These are phyloP conservation scores for Spathaspora arborariae DNA, from an alignment of 805 yeast genomes.

Conservation along the genomic window DNA sequence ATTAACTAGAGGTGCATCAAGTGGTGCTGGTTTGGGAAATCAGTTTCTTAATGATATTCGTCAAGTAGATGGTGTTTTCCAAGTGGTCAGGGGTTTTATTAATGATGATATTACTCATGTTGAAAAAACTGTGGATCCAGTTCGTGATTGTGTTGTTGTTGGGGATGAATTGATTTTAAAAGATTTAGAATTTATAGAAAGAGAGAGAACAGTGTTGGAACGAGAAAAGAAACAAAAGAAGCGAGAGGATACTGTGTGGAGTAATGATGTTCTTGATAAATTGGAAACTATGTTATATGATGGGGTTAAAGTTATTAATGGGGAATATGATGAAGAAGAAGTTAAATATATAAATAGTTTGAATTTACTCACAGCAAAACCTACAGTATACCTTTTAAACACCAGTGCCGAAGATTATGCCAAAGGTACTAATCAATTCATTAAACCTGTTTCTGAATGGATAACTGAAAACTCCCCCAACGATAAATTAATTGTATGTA, in stretches of 20 bases:
- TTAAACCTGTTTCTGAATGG: slow-evolving; percentile 58
- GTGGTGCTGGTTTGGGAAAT: slow-evolving; percentile 74
- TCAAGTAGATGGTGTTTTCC: slow-evolving; percentile 69
- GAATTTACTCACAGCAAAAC: slow-evolving; percentile 81
- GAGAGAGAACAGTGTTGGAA: slow-evolving; percentile 24
- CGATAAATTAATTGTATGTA: slow-evolving; percentile 32
- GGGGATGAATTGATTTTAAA: slow-evolving; percentile 60
- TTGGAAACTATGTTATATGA: slow-evolving; percentile 33
- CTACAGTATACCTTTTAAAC: slow-evolving; percentile 75
- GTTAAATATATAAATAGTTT: slow-evolving; percentile 64
- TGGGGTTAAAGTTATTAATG: slow-evolving; percentile 59
- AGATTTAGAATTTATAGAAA: slow-evolving; percentile 61
- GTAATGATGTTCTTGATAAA: slow-evolving; percentile 24
- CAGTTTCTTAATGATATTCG: slow-evolving; percentile 66
- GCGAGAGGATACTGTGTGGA: slow-evolving; percentile 26
- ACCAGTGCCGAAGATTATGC: slow-evolving; percentile 68
- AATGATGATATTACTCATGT: slow-evolving; percentile 66
- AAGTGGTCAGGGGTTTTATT: slow-evolving; percentile 61
- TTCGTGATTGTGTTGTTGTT: slow-evolving; percentile 59
- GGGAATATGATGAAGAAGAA: slow-evolving; percentile 48
- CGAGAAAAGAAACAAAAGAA: slow-evolving; percentile 22
- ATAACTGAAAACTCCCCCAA: slow-evolving; percentile 62
- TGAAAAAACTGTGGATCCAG: slow-evolving; percentile 56
- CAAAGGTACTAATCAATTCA: slow-evolving; percentile 48
- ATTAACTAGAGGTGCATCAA: slow-evolving; percentile 55